phyloP scores from a whole-genome alignment of 1,139 yeast species.

The Diutina catenulata region DNA sequence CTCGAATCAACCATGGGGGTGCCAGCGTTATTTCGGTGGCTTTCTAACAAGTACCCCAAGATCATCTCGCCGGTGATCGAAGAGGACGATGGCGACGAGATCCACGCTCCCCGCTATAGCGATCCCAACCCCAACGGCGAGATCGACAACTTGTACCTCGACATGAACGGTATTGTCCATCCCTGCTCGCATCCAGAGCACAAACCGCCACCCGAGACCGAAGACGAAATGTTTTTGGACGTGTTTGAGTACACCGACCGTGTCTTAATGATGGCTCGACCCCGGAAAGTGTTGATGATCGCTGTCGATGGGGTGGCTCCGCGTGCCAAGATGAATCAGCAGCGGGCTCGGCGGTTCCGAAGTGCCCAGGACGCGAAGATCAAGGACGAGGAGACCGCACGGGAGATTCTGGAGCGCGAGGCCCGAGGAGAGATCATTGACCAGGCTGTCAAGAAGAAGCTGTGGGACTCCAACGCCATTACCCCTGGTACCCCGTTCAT shows the following conservation, averaged over 20 bases:
- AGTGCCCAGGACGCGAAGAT: constrained; percentile 44
- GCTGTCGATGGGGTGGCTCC: constrained; percentile 99
- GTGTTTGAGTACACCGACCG: constrained; percentile 93
- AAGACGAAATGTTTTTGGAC: constrained; percentile 88
- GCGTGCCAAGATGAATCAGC: constrained; percentile 98
- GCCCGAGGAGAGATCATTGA: constrained; percentile 47
- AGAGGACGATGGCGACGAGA: constrained; percentile 25
- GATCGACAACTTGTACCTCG: constrained; percentile 58
- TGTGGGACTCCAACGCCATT: constrained; percentile 89
- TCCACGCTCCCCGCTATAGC: background rate
- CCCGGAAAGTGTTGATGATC: constrained; percentile 82
- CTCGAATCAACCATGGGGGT: constrained; percentile 43
- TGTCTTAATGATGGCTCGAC: constrained; percentile 76
- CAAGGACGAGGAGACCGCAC: constrained; percentile 74
- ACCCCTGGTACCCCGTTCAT: constrained; percentile 99
- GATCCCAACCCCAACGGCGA: constrained; percentile 57
- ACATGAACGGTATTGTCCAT: constrained; percentile 95
- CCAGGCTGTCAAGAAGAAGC: constrained; percentile 53
- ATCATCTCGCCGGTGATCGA: constrained; percentile 84
- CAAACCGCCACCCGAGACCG: constrained; percentile 40
- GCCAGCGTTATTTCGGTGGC: constrained; percentile 96
- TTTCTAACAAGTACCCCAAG: constrained; percentile 86
- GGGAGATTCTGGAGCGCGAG: constrained; percentile 39
- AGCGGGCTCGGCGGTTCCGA: constrained; percentile 92
- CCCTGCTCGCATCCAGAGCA: constrained; percentile 79